A percentile compares a stretch with the other conserved stretches of the same genome.
Conservation (phyloP, 305 asterid genomes). For the Fraxinus baroniana region DNA sequence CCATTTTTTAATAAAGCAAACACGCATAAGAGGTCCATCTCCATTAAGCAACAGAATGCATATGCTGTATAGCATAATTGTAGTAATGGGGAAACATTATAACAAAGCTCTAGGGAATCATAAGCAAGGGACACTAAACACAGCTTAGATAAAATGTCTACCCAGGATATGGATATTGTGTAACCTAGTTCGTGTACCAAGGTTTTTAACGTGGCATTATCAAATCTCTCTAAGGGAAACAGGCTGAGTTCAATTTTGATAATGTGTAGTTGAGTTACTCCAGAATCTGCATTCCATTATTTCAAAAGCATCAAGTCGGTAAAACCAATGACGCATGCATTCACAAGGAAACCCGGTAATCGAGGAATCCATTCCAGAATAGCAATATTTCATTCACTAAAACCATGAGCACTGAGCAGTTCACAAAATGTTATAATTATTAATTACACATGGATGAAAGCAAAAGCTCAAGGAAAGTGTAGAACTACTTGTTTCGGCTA, state of each 20-base stretch:
- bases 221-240: neutral
- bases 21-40: neutral
- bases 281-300: neutral
- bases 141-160: neutral
- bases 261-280: neutral
- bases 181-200: neutral
- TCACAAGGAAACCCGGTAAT: neutral
- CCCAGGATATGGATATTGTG: neutral
- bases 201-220: neutral
- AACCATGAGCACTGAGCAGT: neutral
- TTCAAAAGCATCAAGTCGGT: neutral
- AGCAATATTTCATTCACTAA: neutral
- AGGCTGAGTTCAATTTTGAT: neutral
- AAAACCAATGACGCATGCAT: neutral
- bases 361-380: neutral
- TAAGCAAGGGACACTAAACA: neutral
- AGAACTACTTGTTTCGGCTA: neutral
- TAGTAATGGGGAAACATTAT: neutral
- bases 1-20: slow-evolving; percentile 5
- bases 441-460: neutral
- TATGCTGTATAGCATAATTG: neutral
- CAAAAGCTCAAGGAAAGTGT: neutral
- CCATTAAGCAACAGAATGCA: neutral
- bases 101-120: neutral
- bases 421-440: neutral